phyloP scores from a whole-genome alignment of 208 protist genomes.

The Borovskyia barvae region DNA sequence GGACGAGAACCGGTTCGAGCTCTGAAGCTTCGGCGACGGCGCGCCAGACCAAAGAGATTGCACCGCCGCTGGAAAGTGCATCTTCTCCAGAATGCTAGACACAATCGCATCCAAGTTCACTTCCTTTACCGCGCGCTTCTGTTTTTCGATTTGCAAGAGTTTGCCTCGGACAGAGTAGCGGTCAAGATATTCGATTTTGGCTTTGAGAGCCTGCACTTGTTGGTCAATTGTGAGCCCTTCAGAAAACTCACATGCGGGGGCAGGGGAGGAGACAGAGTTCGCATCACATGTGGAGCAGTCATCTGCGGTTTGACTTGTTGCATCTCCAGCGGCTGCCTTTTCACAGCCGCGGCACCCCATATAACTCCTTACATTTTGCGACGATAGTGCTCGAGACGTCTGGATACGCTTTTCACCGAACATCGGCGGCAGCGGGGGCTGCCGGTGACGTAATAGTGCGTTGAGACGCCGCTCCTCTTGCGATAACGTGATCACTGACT shows the following conservation, averaged over 20 bases:
- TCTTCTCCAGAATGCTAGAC: slow-evolving; percentile 24
- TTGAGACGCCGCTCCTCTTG: slow-evolving; percentile 20
- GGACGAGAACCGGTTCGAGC: neutral
- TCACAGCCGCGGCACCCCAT: too few species aligned
- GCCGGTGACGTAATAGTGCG: slow-evolving; percentile 6
- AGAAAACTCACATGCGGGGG: slow-evolving; percentile 8
- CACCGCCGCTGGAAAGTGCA: slow-evolving; percentile 51
- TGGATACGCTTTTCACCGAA: slow-evolving; percentile 15
- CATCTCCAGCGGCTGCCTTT: neutral
- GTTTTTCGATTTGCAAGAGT: slow-evolving; percentile 55
- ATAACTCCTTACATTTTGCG: neutral
- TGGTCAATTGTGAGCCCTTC: slow-evolving; percentile 30
- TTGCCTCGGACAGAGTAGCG: slow-evolving; percentile 48
- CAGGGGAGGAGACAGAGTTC: neutral
- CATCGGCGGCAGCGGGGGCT: neutral
- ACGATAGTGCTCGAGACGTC: slow-evolving; percentile 16
- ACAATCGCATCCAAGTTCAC: slow-evolving; percentile 41
- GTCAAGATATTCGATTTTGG: slow-evolving; percentile 34
- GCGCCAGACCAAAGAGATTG: slow-evolving; percentile 43
- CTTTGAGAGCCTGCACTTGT: slow-evolving; percentile 40
- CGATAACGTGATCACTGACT: slow-evolving; percentile 33
- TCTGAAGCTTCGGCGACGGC: neutral
- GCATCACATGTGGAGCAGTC: slow-evolving; percentile 1
- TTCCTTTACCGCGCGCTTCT: slow-evolving; percentile 40
- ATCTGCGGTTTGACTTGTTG: neutral